A percentile compares a stretch with the other conserved stretches of the same genome.
Conservation (phyloP, 2,329 filamentous ascomycete species). For the Ceratocystiopsis sp. region DNA sequence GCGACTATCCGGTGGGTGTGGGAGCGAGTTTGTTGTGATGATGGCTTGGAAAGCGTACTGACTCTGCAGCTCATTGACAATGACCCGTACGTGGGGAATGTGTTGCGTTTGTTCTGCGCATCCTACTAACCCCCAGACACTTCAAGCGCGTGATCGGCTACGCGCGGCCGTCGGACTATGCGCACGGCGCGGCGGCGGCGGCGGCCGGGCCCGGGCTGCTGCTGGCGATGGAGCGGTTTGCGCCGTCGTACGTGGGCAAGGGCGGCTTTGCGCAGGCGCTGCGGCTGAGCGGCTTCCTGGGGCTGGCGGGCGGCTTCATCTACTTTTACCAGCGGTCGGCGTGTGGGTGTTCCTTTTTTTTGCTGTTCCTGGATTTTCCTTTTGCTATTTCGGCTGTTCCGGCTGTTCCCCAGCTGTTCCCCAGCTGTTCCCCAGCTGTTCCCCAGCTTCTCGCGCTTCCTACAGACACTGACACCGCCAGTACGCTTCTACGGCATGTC, state of each 20-base stretch:
- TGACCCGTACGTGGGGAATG: constrained; percentile 93
- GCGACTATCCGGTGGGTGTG: constrained; percentile 65
- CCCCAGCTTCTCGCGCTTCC: too few species aligned
- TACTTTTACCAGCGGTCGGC: constrained; percentile 71
- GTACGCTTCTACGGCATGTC: constrained; percentile 91
- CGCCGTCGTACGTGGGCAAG: constrained; percentile 69
- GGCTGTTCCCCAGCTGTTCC: too few species aligned
- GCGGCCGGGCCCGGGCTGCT: constrained; percentile 60
- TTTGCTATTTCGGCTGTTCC: too few species aligned
- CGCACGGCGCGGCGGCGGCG: constrained; percentile 48
- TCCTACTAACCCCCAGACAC: constrained; percentile 40
- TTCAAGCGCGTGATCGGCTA: constrained; percentile 81
- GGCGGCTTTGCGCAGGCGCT: constrained; percentile 70
- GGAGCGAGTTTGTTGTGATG: constrained; percentile 22
- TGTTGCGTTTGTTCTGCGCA: too few species aligned
- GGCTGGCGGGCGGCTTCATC: constrained; percentile 62
- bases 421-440: too few species aligned
- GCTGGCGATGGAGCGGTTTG: constrained; percentile 63
- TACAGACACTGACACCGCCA: too few species aligned
- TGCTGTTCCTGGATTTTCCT: too few species aligned
- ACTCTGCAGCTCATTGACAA: constrained; percentile 77
- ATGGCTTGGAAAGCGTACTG: constrained; percentile 4
- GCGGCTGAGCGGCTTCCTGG: constrained; percentile 59
- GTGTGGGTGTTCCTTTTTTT: too few species aligned
- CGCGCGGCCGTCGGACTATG: constrained; percentile 72